Percentiles rank a stretch among this genome's conserved stretches.
Conservation (phyloP, 108 stramenopile genomes). For the Craspedostauros australis region DNA sequence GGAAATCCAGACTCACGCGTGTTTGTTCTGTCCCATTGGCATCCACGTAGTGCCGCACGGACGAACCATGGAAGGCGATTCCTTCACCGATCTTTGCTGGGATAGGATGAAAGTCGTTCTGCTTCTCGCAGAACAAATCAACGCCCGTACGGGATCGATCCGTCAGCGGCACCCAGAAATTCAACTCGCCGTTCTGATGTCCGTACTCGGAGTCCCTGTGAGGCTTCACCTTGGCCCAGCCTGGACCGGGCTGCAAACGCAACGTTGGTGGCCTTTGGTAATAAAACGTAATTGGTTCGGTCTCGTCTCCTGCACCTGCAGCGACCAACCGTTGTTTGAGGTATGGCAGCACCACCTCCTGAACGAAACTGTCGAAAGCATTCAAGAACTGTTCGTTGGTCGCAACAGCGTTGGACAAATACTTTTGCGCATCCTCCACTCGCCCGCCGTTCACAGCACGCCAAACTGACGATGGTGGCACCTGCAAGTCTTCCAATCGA, state of each 20-base stretch:
- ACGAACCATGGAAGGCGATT: conserved; percentile 77
- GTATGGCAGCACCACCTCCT: conserved; percentile 51
- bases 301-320: conserved; percentile 12
- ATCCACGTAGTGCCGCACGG: conserved; percentile 76
- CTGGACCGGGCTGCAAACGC: conserved; percentile 83
- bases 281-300: conserved; percentile 53
- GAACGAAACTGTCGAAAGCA: conserved; percentile 69
- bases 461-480: conserved; percentile 52
- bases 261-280: conserved; percentile 85
- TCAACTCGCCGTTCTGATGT: conserved; percentile 86
- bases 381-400: conserved; percentile 50
- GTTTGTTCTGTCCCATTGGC: conserved; percentile 60
- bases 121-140: conserved; percentile 64
- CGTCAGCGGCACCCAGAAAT: conserved; percentile 87
- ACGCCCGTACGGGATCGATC: conserved; percentile 52
- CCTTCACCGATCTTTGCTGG: conserved; percentile 53
- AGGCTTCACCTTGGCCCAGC: conserved; percentile 58
- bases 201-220: conserved; percentile 87
- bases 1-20: conserved; percentile 80
- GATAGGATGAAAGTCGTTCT: conserved; percentile 71
- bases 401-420: conserved; percentile 58
- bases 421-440: conserved; percentile 65
- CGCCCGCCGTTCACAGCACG: conserved; percentile 56
- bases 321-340: conserved; percentile 49
- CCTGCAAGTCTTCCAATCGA: conserved; percentile 63